A percentile compares a stretch with the other conserved stretches of the same genome.
These are phyloP conservation scores for Pythium biforme DNA, from an alignment of 352 stramenopile genomes.

Conservation along the genomic window DNA sequence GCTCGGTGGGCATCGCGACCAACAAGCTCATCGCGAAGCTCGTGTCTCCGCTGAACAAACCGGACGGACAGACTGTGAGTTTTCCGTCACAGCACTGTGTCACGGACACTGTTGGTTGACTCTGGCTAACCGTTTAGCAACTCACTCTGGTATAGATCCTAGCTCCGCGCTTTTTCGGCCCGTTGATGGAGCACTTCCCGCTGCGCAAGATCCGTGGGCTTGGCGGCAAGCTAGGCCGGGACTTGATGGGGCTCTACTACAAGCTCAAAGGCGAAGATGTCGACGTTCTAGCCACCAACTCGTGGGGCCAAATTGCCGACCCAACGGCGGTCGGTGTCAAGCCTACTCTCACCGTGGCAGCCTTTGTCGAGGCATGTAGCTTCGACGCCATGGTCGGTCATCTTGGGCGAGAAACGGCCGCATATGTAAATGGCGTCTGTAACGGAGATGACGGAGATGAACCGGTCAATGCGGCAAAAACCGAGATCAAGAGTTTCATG, in stretches of 20 bases:
- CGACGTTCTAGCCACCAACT: conserved; percentile 19
- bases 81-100: no score
- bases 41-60: conserved; percentile 78
- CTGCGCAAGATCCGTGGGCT: conserved; percentile 74
- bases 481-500: conserved; percentile 60
- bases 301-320: conserved; percentile 24
- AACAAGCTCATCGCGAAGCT: conserved; percentile 85
- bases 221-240: conserved; percentile 73
- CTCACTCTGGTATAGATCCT: conserved; percentile 39
- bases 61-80: conserved; percentile 66
- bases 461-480: conserved; percentile 70
- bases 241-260: conserved; percentile 61
- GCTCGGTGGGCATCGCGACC: conserved; percentile 70
- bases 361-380: conserved; percentile 53
- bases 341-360: conserved; percentile 36
- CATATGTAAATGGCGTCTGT: conserved; percentile 57
- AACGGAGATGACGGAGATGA: conserved; percentile 65
- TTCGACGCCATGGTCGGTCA: conserved; percentile 50
- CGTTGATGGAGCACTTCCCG: conserved; percentile 70
- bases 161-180: conserved; percentile 52
- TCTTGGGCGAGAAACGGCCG: conserved; percentile 60
- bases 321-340: conserved; percentile 22
- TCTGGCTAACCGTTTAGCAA: no score
- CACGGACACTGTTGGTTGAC: no score
- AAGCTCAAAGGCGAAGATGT: conserved; percentile 35